These are phyloP conservation scores for Mortierella sp. DNA, from an alignment of 371 early-diverging fungal species.

Conservation along the genomic window DNA sequence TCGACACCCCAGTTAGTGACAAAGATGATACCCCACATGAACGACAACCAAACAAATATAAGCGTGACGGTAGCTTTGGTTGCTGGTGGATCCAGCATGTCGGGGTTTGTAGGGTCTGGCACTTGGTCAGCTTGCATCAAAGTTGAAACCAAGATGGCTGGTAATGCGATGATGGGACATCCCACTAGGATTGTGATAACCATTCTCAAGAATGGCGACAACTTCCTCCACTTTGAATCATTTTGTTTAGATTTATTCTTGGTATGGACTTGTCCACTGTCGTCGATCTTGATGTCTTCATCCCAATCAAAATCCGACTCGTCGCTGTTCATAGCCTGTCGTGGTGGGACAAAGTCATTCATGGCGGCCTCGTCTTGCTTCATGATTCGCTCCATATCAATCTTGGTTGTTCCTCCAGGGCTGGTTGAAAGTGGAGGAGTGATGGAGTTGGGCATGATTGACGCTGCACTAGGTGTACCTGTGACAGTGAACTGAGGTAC, in stretches of 20 bases:
- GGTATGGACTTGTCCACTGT: conserved; percentile 17
- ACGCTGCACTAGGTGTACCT: neutral
- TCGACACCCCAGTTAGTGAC: conserved; percentile 54
- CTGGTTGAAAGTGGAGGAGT: conserved; percentile 6
- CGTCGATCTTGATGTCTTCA: conserved; percentile 44
- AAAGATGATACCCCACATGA: conserved; percentile 53
- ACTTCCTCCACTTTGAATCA: conserved; percentile 25
- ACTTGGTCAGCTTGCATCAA: conserved; percentile 27
- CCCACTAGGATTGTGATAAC: conserved; percentile 35
- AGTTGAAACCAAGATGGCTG: conserved; percentile 30
- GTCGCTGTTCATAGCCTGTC: conserved; percentile 57
- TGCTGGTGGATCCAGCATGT: conserved; percentile 10
- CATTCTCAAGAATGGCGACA: conserved; percentile 49
- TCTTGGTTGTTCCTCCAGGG: conserved; percentile 25
- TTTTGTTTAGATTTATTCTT: conserved; percentile 22
- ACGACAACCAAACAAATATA: conserved; percentile 53
- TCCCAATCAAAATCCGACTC: conserved; percentile 58
- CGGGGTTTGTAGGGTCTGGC: conserved; percentile 7
- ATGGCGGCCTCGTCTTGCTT: conserved; percentile 51
- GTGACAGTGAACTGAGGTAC: conserved; percentile 24
- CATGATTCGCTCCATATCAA: conserved; percentile 56
- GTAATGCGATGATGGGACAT: conserved; percentile 40
- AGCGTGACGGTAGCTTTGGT: conserved; percentile 30
- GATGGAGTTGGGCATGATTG: conserved; percentile 8
- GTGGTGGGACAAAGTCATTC: conserved; percentile 56